Evolutionary conservation across 306 rosid genomes (phyloP), one percentile per base, ranked within the genome.

Genomic region (Casuarina equisetifolia): DNA sequence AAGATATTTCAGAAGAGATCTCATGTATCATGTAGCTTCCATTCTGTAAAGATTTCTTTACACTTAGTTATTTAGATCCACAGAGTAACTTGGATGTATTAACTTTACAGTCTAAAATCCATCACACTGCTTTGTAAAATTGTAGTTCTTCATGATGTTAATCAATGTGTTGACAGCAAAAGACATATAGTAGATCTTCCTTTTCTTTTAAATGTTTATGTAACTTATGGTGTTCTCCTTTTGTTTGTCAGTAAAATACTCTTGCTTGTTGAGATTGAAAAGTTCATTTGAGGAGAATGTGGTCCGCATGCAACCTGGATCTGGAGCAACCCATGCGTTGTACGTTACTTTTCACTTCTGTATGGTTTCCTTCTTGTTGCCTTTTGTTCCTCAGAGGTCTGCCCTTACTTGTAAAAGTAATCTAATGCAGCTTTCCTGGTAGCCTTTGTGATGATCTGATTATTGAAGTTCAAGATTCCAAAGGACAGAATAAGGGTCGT

Each of bases 241-340:
- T 35, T 72, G 78, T 69, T 25, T 76, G n/a, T 44, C 84, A 82
- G 86, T 79, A 74, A 76, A 72, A 62, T 82, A 76, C 64, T 57
- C 81, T 61, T 85, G 84, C 75, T 67, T 52, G 67, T 54, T 82
- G 42, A 82, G 78, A 74, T 51, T 85, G 82, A 85, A 71, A 58
- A 82, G 84, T 74, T 85, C 84, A 64, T 53, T 79, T 54, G 78
- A 85, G 13, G 82, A 76, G 55, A 75, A 82, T 61, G 79, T 75
- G 20, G 51, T 82, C 45, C 70, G 43, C 19, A 76, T 82, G 82
- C 79, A 74, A 73, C 82, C 84, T 25, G 88, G 88, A 78, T 79
- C 78, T 9, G 55, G 84, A 19, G 82, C 79, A 74, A 53, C 78
- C 50, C 75, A 48, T 45, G 69, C 79, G 46, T 76, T 85, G 88